Evolutionary conservation across 352 stramenopile species (phyloP).

Genomic region (Plasmopara viticola): DNA sequence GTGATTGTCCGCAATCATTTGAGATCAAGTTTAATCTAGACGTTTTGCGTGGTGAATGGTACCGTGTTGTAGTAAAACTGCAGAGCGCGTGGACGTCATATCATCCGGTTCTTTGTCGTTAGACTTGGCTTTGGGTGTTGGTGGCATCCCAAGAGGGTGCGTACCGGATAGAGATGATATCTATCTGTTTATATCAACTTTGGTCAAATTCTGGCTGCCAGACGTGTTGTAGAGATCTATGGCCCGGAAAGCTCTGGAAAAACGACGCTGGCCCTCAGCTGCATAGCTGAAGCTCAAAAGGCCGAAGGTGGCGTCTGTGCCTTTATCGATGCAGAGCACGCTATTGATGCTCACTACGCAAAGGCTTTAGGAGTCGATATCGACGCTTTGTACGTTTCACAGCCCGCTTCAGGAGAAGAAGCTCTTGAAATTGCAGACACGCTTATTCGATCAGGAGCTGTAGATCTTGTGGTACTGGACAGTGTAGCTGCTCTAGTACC

Average conservation of each 20-base stretch:
- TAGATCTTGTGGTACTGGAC: slow-evolving; percentile 98
- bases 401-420: slow-evolving; percentile 97
- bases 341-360: slow-evolving; percentile 95
- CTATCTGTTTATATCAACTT: slow-evolving; percentile 4
- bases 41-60: neutral
- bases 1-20: neutral
- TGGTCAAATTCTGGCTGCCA: slow-evolving; percentile 22
- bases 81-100: slow-evolving; percentile 90
- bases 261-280: slow-evolving; percentile 96
- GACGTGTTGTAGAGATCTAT: slow-evolving; percentile 98
- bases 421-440: slow-evolving; percentile 98
- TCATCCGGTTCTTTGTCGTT: slow-evolving; percentile 92
- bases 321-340: slow-evolving; percentile 99
- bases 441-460: slow-evolving; percentile 91
- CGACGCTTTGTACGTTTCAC: slow-evolving; percentile 93
- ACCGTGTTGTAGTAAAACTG: slow-evolving; percentile 50
- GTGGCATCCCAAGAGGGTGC: slow-evolving; percentile 91
- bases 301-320: slow-evolving; percentile 87
- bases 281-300: slow-evolving; percentile 94
- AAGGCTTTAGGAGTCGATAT: slow-evolving; percentile 92
- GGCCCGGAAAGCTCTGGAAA: slow-evolving; percentile 97
- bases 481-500: slow-evolving; percentile 96
- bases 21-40: slow-evolving; percentile 8
- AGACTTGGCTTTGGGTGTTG: slow-evolving; percentile 86
- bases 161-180: slow-evolving; percentile 1